Evolutionary conservation across 345 rosid genomes (phyloP).

Genomic region (Lumnitzera racemosa): DNA sequence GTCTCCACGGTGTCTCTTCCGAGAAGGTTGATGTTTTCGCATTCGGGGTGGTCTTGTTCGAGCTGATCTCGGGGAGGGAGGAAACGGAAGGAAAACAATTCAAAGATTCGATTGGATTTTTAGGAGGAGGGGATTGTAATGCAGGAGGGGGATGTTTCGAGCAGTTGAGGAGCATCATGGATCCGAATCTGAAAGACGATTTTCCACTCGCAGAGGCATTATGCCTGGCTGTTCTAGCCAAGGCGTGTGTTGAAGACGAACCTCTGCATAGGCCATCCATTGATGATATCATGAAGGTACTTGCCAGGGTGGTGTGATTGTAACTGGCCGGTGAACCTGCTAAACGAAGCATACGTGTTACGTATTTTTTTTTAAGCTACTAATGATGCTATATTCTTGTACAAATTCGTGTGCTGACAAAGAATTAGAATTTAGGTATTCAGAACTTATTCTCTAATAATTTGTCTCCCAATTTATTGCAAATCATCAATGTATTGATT

Average conservation of each 20-base stretch:
- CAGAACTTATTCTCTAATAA: too few species aligned
- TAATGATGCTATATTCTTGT: too few species aligned
- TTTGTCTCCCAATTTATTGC: too few species aligned
- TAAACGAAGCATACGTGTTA: background rate
- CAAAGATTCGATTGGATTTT: conserved; percentile 34
- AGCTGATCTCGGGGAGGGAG: conserved; percentile 37
- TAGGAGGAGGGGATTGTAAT: conserved; percentile 29
- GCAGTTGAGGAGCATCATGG: conserved; percentile 43
- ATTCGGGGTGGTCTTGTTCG: conserved; percentile 48
- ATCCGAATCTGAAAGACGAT: conserved; percentile 38
- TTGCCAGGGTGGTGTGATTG: conserved; percentile 34
- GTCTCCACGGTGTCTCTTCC: conserved; percentile 13
- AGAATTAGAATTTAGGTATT: too few species aligned
- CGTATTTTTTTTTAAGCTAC: too few species aligned
- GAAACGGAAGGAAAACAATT: conserved; percentile 13
- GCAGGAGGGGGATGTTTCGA: conserved; percentile 58
- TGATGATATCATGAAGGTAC: conserved; percentile 48
- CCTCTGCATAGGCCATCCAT: conserved; percentile 48
- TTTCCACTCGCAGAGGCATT: conserved; percentile 47
- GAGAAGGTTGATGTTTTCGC: conserved; percentile 39
- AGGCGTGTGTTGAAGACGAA: conserved; percentile 51
- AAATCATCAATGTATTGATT: too few species aligned
- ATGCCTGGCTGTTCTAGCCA: conserved; percentile 48
- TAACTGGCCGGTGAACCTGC: conserved; percentile 4
- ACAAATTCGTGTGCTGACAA: too few species aligned